Evolutionary conservation across 495 filamentous ascomycete genomes (phyloP), one percentile per base, ranked within the genome.

Genomic region (Talaromyces trachyspermus): DNA sequence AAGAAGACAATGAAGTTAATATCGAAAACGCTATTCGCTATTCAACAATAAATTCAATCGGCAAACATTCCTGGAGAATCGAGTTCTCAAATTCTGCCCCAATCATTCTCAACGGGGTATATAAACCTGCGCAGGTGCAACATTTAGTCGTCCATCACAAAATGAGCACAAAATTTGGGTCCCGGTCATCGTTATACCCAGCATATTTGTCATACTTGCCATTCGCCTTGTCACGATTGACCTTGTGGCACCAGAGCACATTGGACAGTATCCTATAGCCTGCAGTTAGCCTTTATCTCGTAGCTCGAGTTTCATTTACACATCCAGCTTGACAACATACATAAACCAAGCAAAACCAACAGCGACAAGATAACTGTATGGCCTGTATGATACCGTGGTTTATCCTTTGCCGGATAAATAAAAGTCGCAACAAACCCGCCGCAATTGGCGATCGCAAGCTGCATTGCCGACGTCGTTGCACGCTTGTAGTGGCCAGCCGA

Each of bases 401-500:
- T 70, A 39, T 84, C 67, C 6, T 54, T 53, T 38, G 65, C 60
- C 4, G 77, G 78, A 54, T 84, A 84, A 8, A 77, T 74, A 55
- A 84, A 84, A 0, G 74, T 74, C 1, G 76, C 77, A 14, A 82
- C 63, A 52, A 83, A 74, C 1, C 78, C 80, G 43, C 68, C 72
- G 11, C 72, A 59, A 46, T 81, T 81, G 1, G 78, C 79, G 40
- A 82, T 65, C 0, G 70, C 65, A 38, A 81, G 60, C 54, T 78
- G 65, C 56, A 80, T 56, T 1, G 71, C 79, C 0, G 74, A 69
- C 3, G 69, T 74, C 18, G 83, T 72, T 9, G 73, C 69, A 12
- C 79, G 74, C 55, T 84, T 83, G 56, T 78, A 83, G 51, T 83
- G 77, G 14, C 79, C 79, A 1, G 73, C 70, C 4, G 81, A 64